A percentile compares a stretch with the other conserved stretches of the same genome.
phyloP scores from a whole-genome alignment of 208 protist genomes.

The Trichomonas gallinae region DNA sequence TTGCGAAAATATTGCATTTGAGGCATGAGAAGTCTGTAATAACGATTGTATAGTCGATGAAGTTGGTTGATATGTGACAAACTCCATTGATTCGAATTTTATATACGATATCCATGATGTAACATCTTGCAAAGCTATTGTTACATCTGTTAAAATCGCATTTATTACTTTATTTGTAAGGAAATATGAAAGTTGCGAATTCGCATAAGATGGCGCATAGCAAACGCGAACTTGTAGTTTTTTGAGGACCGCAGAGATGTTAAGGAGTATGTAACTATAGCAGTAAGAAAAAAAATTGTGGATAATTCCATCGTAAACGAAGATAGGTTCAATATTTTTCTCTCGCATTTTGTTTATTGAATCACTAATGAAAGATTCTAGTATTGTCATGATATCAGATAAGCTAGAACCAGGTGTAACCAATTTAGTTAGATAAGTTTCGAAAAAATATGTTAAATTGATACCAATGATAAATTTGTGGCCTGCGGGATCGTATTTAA shows the following conservation, averaged over 20 bases:
- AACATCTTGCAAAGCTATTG: background rate
- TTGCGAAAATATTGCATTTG: background rate
- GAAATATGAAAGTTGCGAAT: background rate
- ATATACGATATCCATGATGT: background rate
- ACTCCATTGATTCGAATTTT: background rate
- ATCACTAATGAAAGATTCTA: background rate
- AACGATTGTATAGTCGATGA: background rate
- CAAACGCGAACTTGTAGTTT: background rate
- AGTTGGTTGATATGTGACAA: background rate
- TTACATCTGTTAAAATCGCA: background rate
- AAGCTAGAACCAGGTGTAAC: background rate
- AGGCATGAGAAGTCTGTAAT: background rate
- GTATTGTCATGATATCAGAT: background rate
- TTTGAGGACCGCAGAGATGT: background rate
- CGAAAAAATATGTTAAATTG: background rate
- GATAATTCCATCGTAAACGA: background rate
- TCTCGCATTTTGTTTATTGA: background rate
- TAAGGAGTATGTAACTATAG: background rate
- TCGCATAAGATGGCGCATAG: background rate
- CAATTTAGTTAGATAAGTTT: background rate
- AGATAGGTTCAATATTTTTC: background rate
- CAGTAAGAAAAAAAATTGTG: background rate
- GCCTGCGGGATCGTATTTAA: background rate
- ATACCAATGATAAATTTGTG: background rate
- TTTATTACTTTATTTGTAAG: background rate